These are phyloP conservation scores for Pseudonitzschia multiseries DNA, from an alignment of 108 stramenopile species.

Conservation along the genomic window DNA sequence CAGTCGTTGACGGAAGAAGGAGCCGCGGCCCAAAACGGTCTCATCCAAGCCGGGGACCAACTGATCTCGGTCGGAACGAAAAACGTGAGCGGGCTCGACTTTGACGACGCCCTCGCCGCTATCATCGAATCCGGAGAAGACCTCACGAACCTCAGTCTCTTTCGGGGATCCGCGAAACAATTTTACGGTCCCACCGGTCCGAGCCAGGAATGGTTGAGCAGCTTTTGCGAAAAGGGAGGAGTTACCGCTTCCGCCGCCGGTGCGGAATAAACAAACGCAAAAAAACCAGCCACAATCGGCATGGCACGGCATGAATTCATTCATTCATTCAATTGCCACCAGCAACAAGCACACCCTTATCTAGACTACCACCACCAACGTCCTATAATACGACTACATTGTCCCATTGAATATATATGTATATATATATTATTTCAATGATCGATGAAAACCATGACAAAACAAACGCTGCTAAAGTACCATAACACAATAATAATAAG, in stretches of 20 bases:
- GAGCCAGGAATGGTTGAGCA: conserved; percentile 77
- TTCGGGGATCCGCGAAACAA: conserved; percentile 76
- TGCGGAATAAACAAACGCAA: neutral
- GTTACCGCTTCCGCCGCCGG: neutral
- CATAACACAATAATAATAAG: no score
- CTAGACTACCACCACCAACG: no score
- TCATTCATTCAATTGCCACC: no score
- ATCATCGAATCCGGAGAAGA: conserved; percentile 72
- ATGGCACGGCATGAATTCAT: no score
- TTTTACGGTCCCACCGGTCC: conserved; percentile 87
- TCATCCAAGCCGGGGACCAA: conserved; percentile 72
- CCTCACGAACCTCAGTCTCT: conserved; percentile 60
- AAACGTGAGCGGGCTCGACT: conserved; percentile 69
- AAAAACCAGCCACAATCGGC: no score
- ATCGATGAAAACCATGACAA: no score
- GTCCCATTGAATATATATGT: no score
- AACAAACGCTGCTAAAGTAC: no score
- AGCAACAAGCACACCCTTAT: no score
- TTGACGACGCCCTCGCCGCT: conserved; percentile 79
- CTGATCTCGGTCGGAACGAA: conserved; percentile 69
- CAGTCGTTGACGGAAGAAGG: conserved; percentile 74
- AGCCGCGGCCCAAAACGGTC: conserved; percentile 56
- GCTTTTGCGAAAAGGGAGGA: conserved; percentile 64
- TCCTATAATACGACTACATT: no score
- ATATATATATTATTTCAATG: no score